A percentile compares a stretch with the other conserved stretches of the same genome.
Conservation (phyloP, 73 alveolate genomes). For the Tetrahymena thermophila region DNA sequence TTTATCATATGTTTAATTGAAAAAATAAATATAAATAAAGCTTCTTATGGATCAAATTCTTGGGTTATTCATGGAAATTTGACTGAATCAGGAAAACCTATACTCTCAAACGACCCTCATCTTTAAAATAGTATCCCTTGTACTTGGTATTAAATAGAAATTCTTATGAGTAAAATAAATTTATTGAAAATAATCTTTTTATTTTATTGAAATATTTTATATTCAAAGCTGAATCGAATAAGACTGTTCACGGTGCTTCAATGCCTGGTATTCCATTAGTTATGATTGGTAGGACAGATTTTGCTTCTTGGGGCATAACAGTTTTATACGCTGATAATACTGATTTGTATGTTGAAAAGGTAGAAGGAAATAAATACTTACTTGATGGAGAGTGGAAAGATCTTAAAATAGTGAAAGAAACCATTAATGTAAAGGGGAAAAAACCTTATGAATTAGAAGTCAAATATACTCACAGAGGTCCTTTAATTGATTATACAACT, state of each 20-base stretch:
- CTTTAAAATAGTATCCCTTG: slow-evolving; percentile 73
- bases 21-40: neutral
- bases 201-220: too few relatives aligned
- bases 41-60: slow-evolving; percentile 60
- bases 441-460: neutral
- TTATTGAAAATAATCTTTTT: too few relatives aligned
- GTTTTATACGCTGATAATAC: slow-evolving; percentile 69
- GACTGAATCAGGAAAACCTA: slow-evolving; percentile 85
- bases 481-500: neutral
- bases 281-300: slow-evolving; percentile 65
- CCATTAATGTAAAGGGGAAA: slow-evolving; percentile 70
- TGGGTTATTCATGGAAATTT: slow-evolving; percentile 84
- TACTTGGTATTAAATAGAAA: slow-evolving; percentile 68
- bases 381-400: slow-evolving; percentile 77
- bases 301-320: slow-evolving; percentile 79
- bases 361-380: slow-evolving; percentile 65
- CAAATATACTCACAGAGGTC: neutral
- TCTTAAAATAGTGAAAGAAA: slow-evolving; percentile 49
- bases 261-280: slow-evolving; percentile 86
- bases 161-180: neutral
- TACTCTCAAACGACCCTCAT: slow-evolving; percentile 93
- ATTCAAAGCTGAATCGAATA: neutral
- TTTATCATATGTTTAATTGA: too few relatives aligned
- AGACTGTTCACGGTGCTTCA: slow-evolving; percentile 55
- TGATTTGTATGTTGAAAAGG: slow-evolving; percentile 78